A percentile compares a stretch with the other conserved stretches of the same genome.
Conservation (phyloP, 1,284 basidiomycete species). For the Puccinia sorghi region DNA sequence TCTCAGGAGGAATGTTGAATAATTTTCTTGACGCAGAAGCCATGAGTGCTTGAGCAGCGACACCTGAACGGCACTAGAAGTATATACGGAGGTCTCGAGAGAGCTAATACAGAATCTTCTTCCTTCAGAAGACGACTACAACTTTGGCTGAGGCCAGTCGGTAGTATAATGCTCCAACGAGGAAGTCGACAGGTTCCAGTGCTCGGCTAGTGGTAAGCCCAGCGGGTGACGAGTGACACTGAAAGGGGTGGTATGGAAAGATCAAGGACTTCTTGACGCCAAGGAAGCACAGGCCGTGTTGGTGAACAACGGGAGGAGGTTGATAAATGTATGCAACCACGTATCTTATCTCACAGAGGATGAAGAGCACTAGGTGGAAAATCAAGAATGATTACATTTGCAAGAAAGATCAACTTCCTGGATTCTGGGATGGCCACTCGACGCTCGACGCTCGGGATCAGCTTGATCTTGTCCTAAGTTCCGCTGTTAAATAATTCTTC, state of each 20-base stretch:
- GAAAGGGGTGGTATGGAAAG: neutral
- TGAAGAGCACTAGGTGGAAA: neutral
- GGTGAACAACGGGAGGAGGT: too few relatives aligned
- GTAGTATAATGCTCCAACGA: neutral
- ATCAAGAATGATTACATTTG: constrained; percentile 24
- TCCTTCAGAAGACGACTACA: neutral
- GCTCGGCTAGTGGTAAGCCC: neutral
- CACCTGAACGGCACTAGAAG: neutral
- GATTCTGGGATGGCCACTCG: neutral
- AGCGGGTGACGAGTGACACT: neutral
- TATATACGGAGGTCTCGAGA: neutral
- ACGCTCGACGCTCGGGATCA: neutral
- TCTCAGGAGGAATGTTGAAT: constrained; percentile 2
- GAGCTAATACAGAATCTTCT: neutral
- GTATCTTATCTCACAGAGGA: neutral
- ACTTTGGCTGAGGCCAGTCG: neutral
- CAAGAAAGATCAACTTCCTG: constrained; percentile 30
- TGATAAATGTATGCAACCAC: too few relatives aligned
- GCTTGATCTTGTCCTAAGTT: neutral
- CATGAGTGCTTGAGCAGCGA: constrained; percentile 5
- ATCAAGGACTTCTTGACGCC: neutral
- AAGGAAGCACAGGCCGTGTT: too few relatives aligned
- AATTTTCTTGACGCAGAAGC: neutral
- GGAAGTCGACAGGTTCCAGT: neutral
- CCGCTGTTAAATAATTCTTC: too few relatives aligned